Evolutionary conservation across 768 basidiomycete genomes (phyloP).

Genomic region (Rhizopogon roseolus): DNA sequence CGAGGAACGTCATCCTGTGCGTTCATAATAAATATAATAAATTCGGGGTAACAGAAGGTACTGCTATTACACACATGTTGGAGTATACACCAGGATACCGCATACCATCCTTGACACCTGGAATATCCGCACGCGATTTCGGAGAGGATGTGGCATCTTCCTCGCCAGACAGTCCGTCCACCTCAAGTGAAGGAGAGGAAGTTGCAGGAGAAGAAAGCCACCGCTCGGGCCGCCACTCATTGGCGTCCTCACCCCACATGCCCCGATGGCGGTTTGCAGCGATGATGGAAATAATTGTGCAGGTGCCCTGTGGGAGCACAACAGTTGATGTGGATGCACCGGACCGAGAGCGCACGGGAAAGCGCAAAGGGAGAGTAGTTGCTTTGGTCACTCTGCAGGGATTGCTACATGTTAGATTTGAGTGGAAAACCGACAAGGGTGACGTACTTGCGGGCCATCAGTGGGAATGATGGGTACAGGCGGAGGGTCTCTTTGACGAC

Average conservation of each 20-base stretch:
- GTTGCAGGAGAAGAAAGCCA: slow-evolving; percentile 39
- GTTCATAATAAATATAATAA: background rate
- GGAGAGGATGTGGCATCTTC: background rate
- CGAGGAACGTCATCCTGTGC: slow-evolving; percentile 33
- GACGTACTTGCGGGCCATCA: slow-evolving; percentile 17
- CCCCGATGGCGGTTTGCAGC: slow-evolving; percentile 33
- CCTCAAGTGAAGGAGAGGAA: slow-evolving; percentile 10
- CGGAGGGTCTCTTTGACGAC: slow-evolving; percentile 36
- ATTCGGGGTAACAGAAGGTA: background rate
- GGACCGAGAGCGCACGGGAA: slow-evolving; percentile 30
- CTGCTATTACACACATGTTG: slow-evolving; percentile 27
- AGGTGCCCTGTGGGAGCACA: slow-evolving; percentile 24
- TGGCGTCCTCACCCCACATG: slow-evolving; percentile 43
- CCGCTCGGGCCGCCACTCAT: slow-evolving; percentile 47
- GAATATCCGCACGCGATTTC: background rate
- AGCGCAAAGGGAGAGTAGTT: slow-evolving; percentile 34
- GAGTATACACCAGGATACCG: slow-evolving; percentile 40
- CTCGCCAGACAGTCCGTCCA: slow-evolving; percentile 13
- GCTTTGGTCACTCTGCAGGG: slow-evolving; percentile 29
- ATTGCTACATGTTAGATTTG: background rate
- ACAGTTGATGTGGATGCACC: slow-evolving; percentile 25
- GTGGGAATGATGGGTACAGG: slow-evolving; percentile 22
- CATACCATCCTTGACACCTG: slow-evolving; percentile 11
- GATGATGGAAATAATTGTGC: slow-evolving; percentile 31
- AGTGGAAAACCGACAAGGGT: background rate